phyloP scores from a whole-genome alignment of 2,329 filamentous ascomycete genomes.

The Neurospora crassa region DNA sequence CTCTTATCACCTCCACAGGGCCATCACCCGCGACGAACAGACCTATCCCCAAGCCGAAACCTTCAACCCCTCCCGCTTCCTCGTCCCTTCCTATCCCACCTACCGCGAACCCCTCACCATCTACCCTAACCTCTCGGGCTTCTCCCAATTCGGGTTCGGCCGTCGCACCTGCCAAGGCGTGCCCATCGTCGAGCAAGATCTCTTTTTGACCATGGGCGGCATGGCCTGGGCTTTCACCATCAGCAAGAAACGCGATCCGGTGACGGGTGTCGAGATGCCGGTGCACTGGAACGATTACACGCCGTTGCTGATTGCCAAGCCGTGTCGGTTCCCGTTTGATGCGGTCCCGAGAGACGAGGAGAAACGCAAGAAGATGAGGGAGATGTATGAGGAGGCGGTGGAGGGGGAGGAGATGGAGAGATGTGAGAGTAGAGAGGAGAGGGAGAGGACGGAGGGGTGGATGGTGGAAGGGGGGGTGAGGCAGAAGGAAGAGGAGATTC shows the following conservation, averaged over 20 bases:
- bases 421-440: slow-evolving; percentile 5
- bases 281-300: slow-evolving; percentile 36
- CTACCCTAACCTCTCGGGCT: slow-evolving; percentile 24
- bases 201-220: slow-evolving; percentile 20
- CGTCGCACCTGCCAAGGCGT: slow-evolving; percentile 29
- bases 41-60: slow-evolving; percentile 21
- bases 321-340: slow-evolving; percentile 29
- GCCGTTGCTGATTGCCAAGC: slow-evolving; percentile 35
- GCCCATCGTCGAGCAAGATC: slow-evolving; percentile 21
- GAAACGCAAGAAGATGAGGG: slow-evolving; percentile 17
- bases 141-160: slow-evolving; percentile 35
- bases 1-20: slow-evolving; percentile 21
- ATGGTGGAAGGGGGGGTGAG: neutral
- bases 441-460: neutral
- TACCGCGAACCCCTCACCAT: slow-evolving; percentile 20
- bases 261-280: slow-evolving; percentile 18
- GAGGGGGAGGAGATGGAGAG: slow-evolving; percentile 7
- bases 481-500: neutral
- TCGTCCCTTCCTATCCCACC: slow-evolving; percentile 19
- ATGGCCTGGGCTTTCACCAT: slow-evolving; percentile 19
- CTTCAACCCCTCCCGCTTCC: slow-evolving; percentile 22
- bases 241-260: slow-evolving; percentile 20
- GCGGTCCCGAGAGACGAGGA: slow-evolving; percentile 20
- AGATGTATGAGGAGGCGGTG: slow-evolving; percentile 22
- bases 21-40: slow-evolving; percentile 33